Conservation (phyloP, 2,329 filamentous ascomycete genomes). For the Albophoma yamanashiensis region DNA sequence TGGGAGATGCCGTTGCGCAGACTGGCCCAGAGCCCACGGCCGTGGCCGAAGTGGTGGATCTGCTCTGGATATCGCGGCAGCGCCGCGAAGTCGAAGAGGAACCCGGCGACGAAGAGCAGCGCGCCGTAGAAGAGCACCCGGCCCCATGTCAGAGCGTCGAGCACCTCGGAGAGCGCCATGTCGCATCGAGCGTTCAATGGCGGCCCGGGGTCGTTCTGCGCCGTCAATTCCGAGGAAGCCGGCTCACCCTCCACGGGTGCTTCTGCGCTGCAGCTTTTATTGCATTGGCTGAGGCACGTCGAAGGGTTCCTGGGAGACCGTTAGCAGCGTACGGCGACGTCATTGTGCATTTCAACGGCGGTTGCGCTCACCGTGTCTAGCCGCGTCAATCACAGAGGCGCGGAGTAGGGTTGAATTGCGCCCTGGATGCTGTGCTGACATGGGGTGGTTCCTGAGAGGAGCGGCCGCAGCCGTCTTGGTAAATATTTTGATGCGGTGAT, state of each 20-base stretch:
- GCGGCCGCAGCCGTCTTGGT: background rate
- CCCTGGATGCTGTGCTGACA: background rate
- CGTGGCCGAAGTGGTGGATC: slow-evolving; percentile 29
- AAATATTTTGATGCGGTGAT: background rate
- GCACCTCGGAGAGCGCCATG: slow-evolving; percentile 4
- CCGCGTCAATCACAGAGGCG: background rate
- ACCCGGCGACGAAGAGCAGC: slow-evolving; percentile 24
- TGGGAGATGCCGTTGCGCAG: slow-evolving; percentile 29
- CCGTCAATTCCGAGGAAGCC: background rate
- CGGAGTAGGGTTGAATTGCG: background rate
- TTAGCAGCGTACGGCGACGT: background rate
- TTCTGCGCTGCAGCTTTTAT: background rate
- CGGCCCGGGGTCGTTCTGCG: no score
- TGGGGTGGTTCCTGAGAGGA: background rate
- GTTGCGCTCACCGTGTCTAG: background rate
- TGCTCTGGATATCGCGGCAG: slow-evolving; percentile 27
- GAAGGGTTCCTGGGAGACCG: background rate
- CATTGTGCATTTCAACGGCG: background rate
- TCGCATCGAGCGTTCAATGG: background rate
- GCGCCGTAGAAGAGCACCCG: slow-evolving; percentile 15
- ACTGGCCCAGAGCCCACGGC: slow-evolving; percentile 21
- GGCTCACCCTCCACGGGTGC: background rate
- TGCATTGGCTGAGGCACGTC: background rate
- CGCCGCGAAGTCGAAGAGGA: slow-evolving; percentile 26
- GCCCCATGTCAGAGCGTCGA: slow-evolving; percentile 17